These are phyloP conservation scores for Saccharata proteae DNA, from an alignment of 2,329 filamentous ascomycete species.

Conservation along the genomic window DNA sequence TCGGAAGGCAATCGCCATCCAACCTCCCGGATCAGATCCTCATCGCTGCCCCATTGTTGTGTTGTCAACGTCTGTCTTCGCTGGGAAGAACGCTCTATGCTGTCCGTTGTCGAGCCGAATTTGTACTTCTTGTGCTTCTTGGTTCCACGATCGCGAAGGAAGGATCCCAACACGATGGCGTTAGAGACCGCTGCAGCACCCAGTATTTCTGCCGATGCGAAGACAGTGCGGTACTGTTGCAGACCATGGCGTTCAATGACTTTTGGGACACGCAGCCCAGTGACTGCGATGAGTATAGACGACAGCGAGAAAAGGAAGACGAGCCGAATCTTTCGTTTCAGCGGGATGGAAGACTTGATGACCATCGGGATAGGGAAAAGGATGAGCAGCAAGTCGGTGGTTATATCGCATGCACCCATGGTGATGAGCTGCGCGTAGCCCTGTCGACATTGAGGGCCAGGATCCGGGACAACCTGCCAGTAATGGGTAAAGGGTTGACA, in stretches of 20 bases:
- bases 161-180: constrained; percentile 79
- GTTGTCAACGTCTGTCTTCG: constrained; percentile 51
- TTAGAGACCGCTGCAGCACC: constrained; percentile 83
- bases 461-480: constrained; percentile 57
- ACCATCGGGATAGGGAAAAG: constrained; percentile 86
- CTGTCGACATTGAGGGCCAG: constrained; percentile 72
- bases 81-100: constrained; percentile 43
- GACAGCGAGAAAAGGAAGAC: constrained; percentile 73
- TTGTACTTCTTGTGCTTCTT: constrained; percentile 76
- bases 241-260: constrained; percentile 59
- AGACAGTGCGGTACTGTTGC: constrained; percentile 78
- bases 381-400: constrained; percentile 80
- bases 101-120: constrained; percentile 38
- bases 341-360: constrained; percentile 59
- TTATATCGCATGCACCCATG: constrained; percentile 77
- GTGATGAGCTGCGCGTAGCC: constrained; percentile 79
- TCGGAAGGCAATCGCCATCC: constrained; percentile 54
- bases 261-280: constrained; percentile 66
- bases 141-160: constrained; percentile 76
- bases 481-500: constrained; percentile 53
- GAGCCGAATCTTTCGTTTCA: constrained; percentile 69
- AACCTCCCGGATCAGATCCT: constrained; percentile 71
- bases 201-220: constrained; percentile 82
- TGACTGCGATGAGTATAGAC: constrained; percentile 66
- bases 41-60: constrained; percentile 76